Evolutionary conservation across 192 early-diverging fungal genomes (phyloP).

Genomic region (Podila epigama): DNA sequence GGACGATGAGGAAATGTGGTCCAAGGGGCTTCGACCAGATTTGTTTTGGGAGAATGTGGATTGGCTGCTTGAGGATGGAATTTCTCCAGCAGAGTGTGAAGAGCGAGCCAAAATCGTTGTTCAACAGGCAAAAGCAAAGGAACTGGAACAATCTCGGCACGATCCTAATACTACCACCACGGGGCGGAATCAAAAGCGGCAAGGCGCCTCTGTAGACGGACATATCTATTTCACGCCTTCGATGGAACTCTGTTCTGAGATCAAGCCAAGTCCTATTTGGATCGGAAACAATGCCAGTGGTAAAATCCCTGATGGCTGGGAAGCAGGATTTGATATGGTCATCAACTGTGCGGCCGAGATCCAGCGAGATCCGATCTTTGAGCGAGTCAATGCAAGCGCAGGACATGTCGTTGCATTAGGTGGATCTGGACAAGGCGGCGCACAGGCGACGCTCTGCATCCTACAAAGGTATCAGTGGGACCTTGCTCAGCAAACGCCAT

Average conservation of each 20-base stretch:
- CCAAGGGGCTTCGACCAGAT: slow-evolving; percentile 49
- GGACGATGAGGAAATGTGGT: slow-evolving; percentile 92
- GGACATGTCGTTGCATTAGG: slow-evolving; percentile 3
- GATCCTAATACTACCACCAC: slow-evolving; percentile 60
- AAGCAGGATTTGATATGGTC: slow-evolving; percentile 73
- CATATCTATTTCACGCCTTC: slow-evolving; percentile 25
- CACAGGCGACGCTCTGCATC: slow-evolving; percentile 22
- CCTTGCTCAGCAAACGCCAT: neutral
- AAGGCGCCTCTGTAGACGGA: neutral
- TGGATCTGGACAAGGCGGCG: slow-evolving; percentile 11
- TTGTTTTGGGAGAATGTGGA: slow-evolving; percentile 44
- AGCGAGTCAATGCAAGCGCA: neutral
- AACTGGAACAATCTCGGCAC: slow-evolving; percentile 7
- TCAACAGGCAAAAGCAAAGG: slow-evolving; percentile 10
- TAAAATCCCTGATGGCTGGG: slow-evolving; percentile 32
- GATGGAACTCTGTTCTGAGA: slow-evolving; percentile 44
- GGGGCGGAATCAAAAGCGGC: slow-evolving; percentile 57
- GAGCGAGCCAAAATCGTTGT: slow-evolving; percentile 24
- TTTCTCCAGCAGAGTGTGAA: slow-evolving; percentile 27
- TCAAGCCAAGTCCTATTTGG: slow-evolving; percentile 39
- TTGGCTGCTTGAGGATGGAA: slow-evolving; percentile 31
- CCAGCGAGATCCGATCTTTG: slow-evolving; percentile 19
- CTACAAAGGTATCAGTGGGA: slow-evolving; percentile 21
- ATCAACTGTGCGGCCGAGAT: slow-evolving; percentile 71
- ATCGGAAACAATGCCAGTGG: slow-evolving; percentile 48